phyloP scores from a whole-genome alignment of 2,329 filamentous ascomycete genomes.

The Rhynchosporium secalis region DNA sequence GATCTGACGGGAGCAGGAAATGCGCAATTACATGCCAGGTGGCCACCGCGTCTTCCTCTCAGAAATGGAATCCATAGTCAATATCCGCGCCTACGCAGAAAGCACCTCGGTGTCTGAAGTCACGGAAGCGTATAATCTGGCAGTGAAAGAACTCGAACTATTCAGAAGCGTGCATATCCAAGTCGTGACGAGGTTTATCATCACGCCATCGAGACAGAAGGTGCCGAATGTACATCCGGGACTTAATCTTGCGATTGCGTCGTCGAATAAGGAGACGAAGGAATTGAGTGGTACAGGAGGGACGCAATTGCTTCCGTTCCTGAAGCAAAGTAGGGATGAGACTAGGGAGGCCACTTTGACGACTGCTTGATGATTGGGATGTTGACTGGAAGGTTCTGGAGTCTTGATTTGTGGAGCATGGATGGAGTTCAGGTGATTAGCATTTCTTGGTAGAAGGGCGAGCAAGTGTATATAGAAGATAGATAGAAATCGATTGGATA shows the following conservation, averaged over 20 bases:
- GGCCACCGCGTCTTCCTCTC: conserved; percentile 77
- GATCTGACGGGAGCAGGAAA: conserved; percentile 50
- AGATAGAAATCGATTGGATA: background rate
- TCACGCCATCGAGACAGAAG: conserved; percentile 65
- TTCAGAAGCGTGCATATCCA: conserved; percentile 86
- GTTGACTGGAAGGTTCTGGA: background rate
- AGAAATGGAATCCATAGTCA: conserved; percentile 67
- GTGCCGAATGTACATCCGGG: conserved; percentile 43
- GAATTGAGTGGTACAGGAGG: conserved; percentile 79
- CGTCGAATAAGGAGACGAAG: conserved; percentile 34
- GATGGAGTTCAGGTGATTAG: background rate
- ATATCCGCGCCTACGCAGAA: conserved; percentile 67
- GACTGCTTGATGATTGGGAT: conserved; percentile 2
- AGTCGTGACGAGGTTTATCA: conserved; percentile 88
- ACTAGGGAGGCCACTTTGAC: conserved; percentile 52
- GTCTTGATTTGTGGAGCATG: background rate
- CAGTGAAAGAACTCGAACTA: conserved; percentile 70
- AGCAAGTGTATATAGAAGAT: background rate
- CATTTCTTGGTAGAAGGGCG: conserved; percentile 6
- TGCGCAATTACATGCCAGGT: conserved; percentile 88
- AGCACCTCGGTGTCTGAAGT: conserved; percentile 49
- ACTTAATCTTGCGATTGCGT: conserved; percentile 38
- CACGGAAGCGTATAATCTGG: conserved; percentile 67
- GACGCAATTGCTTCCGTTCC: conserved; percentile 81
- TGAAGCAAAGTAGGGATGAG: conserved; percentile 87